These are phyloP conservation scores for Botryotinia convoluta DNA, from an alignment of 2,329 filamentous ascomycete species.

Conservation along the genomic window DNA sequence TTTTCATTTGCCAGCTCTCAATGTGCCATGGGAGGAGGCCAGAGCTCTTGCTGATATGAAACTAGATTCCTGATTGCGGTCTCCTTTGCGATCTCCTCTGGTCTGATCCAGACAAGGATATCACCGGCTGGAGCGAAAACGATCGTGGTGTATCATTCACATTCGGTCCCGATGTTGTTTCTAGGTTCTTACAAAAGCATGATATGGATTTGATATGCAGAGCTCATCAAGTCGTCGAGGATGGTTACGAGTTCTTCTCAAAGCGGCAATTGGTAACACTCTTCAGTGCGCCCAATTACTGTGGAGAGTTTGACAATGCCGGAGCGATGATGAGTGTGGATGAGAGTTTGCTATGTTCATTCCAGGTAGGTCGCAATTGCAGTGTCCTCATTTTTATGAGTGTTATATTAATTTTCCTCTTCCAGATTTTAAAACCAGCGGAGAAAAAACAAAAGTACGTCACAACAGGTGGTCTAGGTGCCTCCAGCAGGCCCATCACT, in stretches of 20 bases:
- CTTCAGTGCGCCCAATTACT: conserved; percentile 98
- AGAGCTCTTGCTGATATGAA: conserved; percentile 38
- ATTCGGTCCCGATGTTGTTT: conserved; percentile 95
- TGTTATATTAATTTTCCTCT: conserved; percentile 24
- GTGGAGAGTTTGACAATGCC: conserved; percentile 98
- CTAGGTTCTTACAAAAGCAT: conserved; percentile 96
- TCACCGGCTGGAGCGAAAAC: conserved; percentile 98
- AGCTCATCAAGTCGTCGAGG: conserved; percentile 97
- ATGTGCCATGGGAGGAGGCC: conserved; percentile 34
- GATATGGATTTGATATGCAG: conserved; percentile 99
- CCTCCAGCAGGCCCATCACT: conserved; percentile 60
- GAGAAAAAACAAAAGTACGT: conserved; percentile 99
- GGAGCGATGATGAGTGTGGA: conserved; percentile 99
- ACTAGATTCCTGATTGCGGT: conserved; percentile 93
- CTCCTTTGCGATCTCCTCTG: conserved; percentile 95
- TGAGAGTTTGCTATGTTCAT: conserved; percentile 96
- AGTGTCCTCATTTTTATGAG: not conserved
- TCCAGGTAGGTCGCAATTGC: conserved; percentile 65
- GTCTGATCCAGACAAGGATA: conserved; percentile 99
- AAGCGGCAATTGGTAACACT: conserved; percentile 96
- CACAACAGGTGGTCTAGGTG: conserved; percentile 65
- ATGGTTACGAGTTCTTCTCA: conserved; percentile 99
- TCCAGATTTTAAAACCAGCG: conserved; percentile 93
- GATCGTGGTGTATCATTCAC: conserved; percentile 98
- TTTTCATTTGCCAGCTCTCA: conserved; percentile 32